Base-by-base conservation (phyloP, 331 rosid genomes). In the Dryas integrifolia region DNA sequence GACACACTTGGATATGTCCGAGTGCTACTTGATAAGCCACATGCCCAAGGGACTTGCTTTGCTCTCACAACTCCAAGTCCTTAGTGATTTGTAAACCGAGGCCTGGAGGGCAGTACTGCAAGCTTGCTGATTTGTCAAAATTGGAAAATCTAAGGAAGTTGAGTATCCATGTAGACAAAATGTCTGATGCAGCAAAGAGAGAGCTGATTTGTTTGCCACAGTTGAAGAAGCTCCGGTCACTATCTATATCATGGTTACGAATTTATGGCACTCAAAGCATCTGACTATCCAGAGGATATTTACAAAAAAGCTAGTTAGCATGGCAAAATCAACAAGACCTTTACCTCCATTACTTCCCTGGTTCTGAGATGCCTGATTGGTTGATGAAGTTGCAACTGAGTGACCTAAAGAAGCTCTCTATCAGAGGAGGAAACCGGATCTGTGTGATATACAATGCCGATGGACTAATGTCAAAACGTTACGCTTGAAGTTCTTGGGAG, bases 1-100 rank as follows among this genome's bases (percentile, higher is more conserved):
- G 38, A 86, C 87, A 3, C 89, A 84, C 49, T 47, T 86, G 21
- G 86, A 86, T 82, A 76, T 88, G 73, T 80, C 86, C 0, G 80
- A 86, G 7, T 88, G 93, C 30, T 82, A 73, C 78, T 45, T 88
- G 82, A 73, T 86, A 11, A 83, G 81, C 18, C 41, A 44, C 44
- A 80, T 86, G 83, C 89, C 93, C 1, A 80, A 65, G 24, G 85
- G 70, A 35, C 46, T 88, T 11, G 70, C 70, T 6, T 30, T 1
- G 30, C 90, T 88, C 46, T 30, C 80, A 9, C 50, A 77, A 6
- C 79, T 88, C 2, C 81, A 70, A 79, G 86, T 82, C 5, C 79
- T 88, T 1, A 84, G 71, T 82, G 5, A 30, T 83, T 7, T 80
- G 79, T 9, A 24, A 41, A 5, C 45, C 67, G 1, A 73, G n/a